A percentile compares a stretch with the other conserved stretches of the same genome.
These are phyloP conservation scores for Chrysopogon serrulatus DNA, from an alignment of 176 grass and related monocot genomes.

Conservation along the genomic window DNA sequence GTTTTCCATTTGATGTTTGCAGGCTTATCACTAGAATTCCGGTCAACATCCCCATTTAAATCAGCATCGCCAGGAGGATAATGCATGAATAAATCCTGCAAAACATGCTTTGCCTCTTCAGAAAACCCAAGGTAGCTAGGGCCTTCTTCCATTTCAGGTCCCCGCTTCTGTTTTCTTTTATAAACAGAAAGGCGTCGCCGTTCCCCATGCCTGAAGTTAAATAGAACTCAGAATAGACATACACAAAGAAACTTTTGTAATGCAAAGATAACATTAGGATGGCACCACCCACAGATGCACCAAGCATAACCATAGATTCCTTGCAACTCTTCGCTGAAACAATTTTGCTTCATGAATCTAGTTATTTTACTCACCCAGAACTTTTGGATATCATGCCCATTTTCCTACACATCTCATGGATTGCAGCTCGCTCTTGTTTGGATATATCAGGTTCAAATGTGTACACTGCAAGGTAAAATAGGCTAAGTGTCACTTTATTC, in stretches of 20 bases:
- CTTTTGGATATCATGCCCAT: slow-evolving; percentile 91
- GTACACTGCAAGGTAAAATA: slow-evolving; percentile 52
- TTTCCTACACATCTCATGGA: slow-evolving; percentile 74
- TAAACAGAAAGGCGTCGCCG: slow-evolving; percentile 61
- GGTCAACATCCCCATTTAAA: slow-evolving; percentile 41
- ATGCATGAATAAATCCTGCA: slow-evolving; percentile 73
- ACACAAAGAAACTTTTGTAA: not conserved
- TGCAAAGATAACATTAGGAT: slow-evolving; percentile 5
- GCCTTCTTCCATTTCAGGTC: slow-evolving; percentile 26
- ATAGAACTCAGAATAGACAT: slow-evolving; percentile 30
- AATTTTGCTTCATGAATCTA: not conserved
- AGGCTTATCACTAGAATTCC: slow-evolving; percentile 37
- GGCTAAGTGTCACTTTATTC: slow-evolving; percentile 14
- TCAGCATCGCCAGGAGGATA: slow-evolving; percentile 80
- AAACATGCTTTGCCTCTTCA: slow-evolving; percentile 62
- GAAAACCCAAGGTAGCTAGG: slow-evolving; percentile 57
- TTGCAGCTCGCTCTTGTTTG: slow-evolving; percentile 53
- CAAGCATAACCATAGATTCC: slow-evolving; percentile 1
- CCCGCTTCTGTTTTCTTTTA: slow-evolving; percentile 52
- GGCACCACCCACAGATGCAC: not conserved
- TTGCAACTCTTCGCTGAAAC: not conserved
- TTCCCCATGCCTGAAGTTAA: slow-evolving; percentile 35
- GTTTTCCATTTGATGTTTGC: slow-evolving; percentile 40
- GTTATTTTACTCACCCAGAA: slow-evolving; percentile 65
- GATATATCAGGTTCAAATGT: slow-evolving; percentile 68